Evolutionary conservation across 1,284 basidiomycete species (phyloP).

Genomic region (Pulchroboletus neoregius): DNA sequence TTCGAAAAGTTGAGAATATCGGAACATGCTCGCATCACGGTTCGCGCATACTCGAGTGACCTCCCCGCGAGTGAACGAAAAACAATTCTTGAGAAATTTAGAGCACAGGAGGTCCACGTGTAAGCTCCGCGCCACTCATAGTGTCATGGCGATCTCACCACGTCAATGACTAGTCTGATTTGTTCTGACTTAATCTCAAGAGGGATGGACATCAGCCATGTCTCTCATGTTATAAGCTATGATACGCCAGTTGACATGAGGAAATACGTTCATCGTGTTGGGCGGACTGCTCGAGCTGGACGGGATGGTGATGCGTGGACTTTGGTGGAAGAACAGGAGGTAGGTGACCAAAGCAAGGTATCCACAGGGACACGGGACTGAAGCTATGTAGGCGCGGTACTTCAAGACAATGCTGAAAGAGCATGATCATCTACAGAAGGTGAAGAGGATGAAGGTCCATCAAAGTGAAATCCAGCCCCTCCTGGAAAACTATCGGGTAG

Average conservation of each 20-base stretch:
- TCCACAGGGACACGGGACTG: neutral
- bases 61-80: slow-evolving; percentile 73
- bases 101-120: slow-evolving; percentile 79
- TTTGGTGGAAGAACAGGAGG: slow-evolving; percentile 94
- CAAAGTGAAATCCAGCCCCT: slow-evolving; percentile 61
- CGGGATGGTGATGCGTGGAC: slow-evolving; percentile 88
- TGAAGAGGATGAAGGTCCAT: slow-evolving; percentile 70
- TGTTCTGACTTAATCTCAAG: slow-evolving; percentile 95
- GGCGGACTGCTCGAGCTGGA: slow-evolving; percentile 91
- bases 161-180: slow-evolving; percentile 57
- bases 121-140: slow-evolving; percentile 37
- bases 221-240: slow-evolving; percentile 91
- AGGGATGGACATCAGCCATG: slow-evolving; percentile 93
- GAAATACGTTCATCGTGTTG: slow-evolving; percentile 96
- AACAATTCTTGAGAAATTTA: slow-evolving; percentile 77
- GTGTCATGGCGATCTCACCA: slow-evolving; percentile 11
- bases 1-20: slow-evolving; percentile 59
- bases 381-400: slow-evolving; percentile 63
- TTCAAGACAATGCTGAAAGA: slow-evolving; percentile 84
- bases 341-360: slow-evolving; percentile 26
- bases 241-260: slow-evolving; percentile 96
- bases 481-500: slow-evolving; percentile 62
- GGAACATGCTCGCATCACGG: slow-evolving; percentile 39
- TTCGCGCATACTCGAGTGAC: slow-evolving; percentile 85
- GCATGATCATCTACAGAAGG: slow-evolving; percentile 68